These are phyloP conservation scores for Coprinellus micaceus DNA, from an alignment of 768 basidiomycete genomes.

Conservation along the genomic window DNA sequence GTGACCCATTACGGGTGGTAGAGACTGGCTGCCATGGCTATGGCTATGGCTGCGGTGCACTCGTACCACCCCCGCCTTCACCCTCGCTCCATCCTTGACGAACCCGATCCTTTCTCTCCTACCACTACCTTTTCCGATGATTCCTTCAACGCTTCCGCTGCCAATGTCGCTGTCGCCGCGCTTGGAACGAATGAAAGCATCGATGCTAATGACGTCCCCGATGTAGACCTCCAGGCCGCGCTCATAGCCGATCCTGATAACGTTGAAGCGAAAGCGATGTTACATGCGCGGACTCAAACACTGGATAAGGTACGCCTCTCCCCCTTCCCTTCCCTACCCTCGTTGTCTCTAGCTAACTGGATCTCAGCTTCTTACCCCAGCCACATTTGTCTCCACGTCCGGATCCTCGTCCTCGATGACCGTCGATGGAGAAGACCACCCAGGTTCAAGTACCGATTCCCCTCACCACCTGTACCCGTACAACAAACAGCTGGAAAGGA, in stretches of 20 bases:
- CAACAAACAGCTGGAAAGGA: conserved; percentile 40
- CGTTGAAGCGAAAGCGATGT: conserved; percentile 59
- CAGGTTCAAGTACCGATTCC: conserved; percentile 16
- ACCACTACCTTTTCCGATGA: no score
- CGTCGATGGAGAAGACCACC: no score
- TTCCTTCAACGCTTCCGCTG: background rate
- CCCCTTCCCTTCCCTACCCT: conserved; percentile 1
- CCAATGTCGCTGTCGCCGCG: background rate
- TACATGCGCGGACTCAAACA: conserved; percentile 51
- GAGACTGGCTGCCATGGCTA: background rate
- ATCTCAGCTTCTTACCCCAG: no score
- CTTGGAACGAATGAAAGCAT: background rate
- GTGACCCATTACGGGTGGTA: background rate
- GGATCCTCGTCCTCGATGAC: no score
- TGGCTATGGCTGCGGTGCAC: background rate
- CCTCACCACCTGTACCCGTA: conserved; percentile 16
- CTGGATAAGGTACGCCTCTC: conserved; percentile 49
- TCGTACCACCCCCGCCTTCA: conserved; percentile 2
- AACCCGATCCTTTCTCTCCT: no score
- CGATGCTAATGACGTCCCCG: conserved; percentile 6
- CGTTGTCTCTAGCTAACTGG: no score
- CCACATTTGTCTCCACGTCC: no score
- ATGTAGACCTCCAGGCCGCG: conserved; percentile 62
- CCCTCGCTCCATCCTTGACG: no score
- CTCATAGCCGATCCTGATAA: conserved; percentile 64